Percentiles rank a stretch among this genome's conserved stretches.
Evolutionary conservation across 2,329 filamentous ascomycete genomes (phyloP).

Genomic region (Botrytis porri): DNA sequence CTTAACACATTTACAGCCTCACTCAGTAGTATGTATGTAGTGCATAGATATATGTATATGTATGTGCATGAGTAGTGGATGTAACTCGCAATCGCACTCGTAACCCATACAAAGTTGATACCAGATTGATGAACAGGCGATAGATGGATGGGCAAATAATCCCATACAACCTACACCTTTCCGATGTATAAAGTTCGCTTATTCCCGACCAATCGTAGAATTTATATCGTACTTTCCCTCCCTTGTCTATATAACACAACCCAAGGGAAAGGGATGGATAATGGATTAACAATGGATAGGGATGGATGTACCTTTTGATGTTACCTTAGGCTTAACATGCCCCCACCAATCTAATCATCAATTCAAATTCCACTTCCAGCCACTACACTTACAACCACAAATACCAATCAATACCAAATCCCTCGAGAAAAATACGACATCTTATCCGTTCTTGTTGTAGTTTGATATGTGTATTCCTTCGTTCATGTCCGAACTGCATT

Average conservation of each 20-base stretch:
- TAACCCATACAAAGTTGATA: not conserved
- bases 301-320: not conserved
- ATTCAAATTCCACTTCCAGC: not conserved
- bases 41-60: not conserved
- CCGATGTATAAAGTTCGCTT: not conserved
- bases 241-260: not conserved
- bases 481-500: not conserved
- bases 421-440: not conserved
- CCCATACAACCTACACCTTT: not conserved
- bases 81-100: not conserved
- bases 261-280: not conserved
- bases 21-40: not conserved
- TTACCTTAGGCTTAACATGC: not conserved
- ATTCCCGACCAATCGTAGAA: slow-evolving; percentile 7
- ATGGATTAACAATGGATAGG: no score
- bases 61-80: not conserved
- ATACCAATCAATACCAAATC: not conserved
- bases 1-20: not conserved
- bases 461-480: not conserved
- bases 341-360: not conserved
- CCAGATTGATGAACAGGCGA: not conserved
- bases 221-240: not conserved
- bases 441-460: not conserved
- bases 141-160: not conserved
- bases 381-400: not conserved